Conservation (phyloP, 2,329 filamentous ascomycete genomes). For the Botrytis hyacinthi region DNA sequence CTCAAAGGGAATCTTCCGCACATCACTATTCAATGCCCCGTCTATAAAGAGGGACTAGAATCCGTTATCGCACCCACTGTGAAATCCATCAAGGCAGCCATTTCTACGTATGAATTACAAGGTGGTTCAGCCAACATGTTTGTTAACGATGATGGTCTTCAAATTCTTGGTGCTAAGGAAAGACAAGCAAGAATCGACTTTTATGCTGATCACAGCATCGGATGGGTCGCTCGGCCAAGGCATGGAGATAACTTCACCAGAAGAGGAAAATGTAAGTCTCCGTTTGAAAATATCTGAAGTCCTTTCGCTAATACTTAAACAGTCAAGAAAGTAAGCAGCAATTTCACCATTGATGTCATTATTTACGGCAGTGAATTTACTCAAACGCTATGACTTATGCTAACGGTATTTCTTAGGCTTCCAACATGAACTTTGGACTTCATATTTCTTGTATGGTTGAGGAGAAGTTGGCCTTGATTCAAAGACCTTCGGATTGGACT, state of each 20-base stretch:
- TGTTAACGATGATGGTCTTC: constrained; percentile 72
- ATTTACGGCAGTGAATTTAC: background rate
- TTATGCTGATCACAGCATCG: constrained; percentile 67
- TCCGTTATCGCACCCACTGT: constrained; percentile 76
- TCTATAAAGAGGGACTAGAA: constrained; percentile 79
- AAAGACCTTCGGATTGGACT: constrained; percentile 61
- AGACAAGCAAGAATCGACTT: constrained; percentile 63
- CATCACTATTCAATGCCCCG: constrained; percentile 80
- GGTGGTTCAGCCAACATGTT: constrained; percentile 78
- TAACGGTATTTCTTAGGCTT: constrained; percentile 50
- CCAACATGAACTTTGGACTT: constrained; percentile 70
- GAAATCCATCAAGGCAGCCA: constrained; percentile 73
- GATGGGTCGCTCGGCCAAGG: constrained; percentile 65
- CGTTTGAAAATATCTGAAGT: constrained; percentile 7
- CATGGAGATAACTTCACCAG: constrained; percentile 62
- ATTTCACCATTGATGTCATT: background rate
- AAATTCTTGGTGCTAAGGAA: constrained; percentile 62
- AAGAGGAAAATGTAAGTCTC: constrained; percentile 52
- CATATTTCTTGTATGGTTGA: constrained; percentile 69
- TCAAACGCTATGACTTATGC: background rate
- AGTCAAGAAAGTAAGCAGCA: constrained; percentile 43
- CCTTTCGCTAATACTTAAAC: constrained; percentile 20
- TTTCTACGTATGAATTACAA: constrained; percentile 73
- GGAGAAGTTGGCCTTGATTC: constrained; percentile 59
- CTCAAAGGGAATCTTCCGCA: constrained; percentile 60